Conservation (phyloP, 768 basidiomycete genomes). For the Hygrophorus pudorinus region DNA sequence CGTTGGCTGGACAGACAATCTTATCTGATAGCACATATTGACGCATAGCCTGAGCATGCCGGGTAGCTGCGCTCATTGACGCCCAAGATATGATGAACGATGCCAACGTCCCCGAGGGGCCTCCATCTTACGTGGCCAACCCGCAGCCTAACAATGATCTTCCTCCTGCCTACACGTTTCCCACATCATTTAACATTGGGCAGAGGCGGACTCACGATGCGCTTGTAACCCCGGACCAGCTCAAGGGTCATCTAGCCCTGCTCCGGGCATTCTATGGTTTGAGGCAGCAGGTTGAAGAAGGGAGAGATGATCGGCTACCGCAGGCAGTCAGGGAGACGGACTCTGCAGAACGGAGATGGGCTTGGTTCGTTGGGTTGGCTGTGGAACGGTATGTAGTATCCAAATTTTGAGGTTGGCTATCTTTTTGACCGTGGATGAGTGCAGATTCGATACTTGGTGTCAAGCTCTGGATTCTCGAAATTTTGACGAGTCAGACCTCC, state of each 20-base stretch:
- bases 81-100: too few species aligned
- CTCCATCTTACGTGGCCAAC: background rate
- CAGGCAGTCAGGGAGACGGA: background rate
- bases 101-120: too few species aligned
- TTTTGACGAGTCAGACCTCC: slow-evolving; percentile 4
- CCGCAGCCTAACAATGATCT: background rate
- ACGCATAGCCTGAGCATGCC: background rate
- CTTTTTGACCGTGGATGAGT: background rate
- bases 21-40: too few species aligned
- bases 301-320: background rate
- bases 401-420: too few species aligned
- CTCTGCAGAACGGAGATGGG: slow-evolving; percentile 10
- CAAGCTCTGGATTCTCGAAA: slow-evolving; percentile 1
- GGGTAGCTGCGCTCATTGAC: too few species aligned
- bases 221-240: background rate
- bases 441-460: slow-evolving; percentile 15
- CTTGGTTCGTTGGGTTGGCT: slow-evolving; percentile 14
- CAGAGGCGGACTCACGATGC: background rate
- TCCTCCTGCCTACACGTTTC: slow-evolving; percentile 4
- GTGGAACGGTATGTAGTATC: slow-evolving; percentile 12
- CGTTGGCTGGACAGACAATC: too few species aligned
- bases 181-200: slow-evolving; percentile 1
- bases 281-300: slow-evolving; percentile 9
- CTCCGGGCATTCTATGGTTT: slow-evolving; percentile 12
- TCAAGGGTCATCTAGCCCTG: slow-evolving; percentile 14